Base-by-base conservation (phyloP, 495 filamentous ascomycete species). In the Penicillium nucicola region DNA sequence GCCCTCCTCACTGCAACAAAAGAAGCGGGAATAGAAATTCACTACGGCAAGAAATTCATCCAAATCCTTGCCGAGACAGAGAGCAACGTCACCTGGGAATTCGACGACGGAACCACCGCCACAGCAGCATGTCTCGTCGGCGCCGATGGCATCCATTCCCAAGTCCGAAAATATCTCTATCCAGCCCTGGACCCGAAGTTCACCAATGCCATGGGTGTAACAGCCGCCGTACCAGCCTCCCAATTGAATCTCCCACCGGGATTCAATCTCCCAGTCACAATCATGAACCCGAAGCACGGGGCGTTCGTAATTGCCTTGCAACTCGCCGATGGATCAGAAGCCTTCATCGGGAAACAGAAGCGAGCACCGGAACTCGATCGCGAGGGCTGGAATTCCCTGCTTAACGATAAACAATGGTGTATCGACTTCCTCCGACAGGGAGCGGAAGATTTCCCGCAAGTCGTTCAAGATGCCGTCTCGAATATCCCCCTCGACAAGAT, bases 131-230 rank as follows among this genome's bases (percentile, higher is more conserved):
- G 70, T 25, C 56, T 80, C 8, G 64, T 80, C 18, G 77, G 75
- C 2, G 72, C 75, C 0, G 76, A 81, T 32, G 76, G 78, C 17
- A 77, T 79, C 45, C 74, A 80, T 50, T 76, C 74, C 0, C 58
- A 56, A 12, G 72, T 80, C 10, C 73, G 73, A 14, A 55, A 57
- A 22, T 65, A 66, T 23, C 55, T 71, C 3, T 69, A 67, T 35
- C 68, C 68, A 0, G 54, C 62, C 1, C 38, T 68, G 11, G 50
- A 61, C 31, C 61, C 70, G 9, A 39, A 8, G 1, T 73, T 67
- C 48, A 63, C 56, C 8, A 62, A 64, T 41, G 38, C 48, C 1
- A 39, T 70, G 7, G 70, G 54, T 7, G 58, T 72, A 0, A 64
- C 61, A 1, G 64, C 62, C 10, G 58, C 57, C 2, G 53, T 72